These are phyloP conservation scores for Pseudomassariella vexata DNA, from an alignment of 2,329 filamentous ascomycete species.

Conservation along the genomic window DNA sequence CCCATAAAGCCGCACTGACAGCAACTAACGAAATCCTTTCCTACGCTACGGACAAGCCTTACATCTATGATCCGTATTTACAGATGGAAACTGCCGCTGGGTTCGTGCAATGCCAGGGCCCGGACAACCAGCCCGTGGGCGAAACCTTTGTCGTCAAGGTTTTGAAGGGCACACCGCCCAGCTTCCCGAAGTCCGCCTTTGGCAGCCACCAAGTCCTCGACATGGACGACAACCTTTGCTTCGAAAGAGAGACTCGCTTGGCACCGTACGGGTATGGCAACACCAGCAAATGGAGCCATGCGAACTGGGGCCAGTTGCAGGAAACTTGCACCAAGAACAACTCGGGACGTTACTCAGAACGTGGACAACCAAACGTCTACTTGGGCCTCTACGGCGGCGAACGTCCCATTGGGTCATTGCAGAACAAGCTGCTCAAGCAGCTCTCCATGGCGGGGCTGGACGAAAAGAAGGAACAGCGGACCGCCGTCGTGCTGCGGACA, in stretches of 20 bases:
- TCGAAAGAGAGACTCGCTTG: slow-evolving; percentile 63
- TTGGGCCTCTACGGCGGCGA: slow-evolving; percentile 14
- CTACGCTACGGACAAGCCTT: no score
- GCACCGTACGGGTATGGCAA: slow-evolving; percentile 58
- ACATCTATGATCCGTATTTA: no score
- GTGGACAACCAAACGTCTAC: slow-evolving; percentile 36
- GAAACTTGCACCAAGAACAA: slow-evolving; percentile 61
- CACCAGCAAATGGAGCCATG: slow-evolving; percentile 51
- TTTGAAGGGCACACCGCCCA: slow-evolving; percentile 52
- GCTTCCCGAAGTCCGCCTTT: slow-evolving; percentile 55
- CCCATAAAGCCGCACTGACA: no score
- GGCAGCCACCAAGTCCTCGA: slow-evolving; percentile 57
- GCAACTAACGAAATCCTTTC: no score
- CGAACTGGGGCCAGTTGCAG: slow-evolving; percentile 69
- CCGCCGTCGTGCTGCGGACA: slow-evolving; percentile 69
- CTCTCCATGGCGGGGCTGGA: no score
- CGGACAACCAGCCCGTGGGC: no score
- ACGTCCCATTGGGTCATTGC: not conserved
- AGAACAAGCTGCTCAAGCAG: not conserved
- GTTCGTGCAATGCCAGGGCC: no score
- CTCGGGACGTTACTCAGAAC: slow-evolving; percentile 52
- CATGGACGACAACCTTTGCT: slow-evolving; percentile 59
- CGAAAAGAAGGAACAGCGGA: slow-evolving; percentile 43
- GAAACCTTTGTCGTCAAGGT: no score
- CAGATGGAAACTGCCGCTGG: no score